Percentiles rank a stretch among this genome's conserved stretches.
Conservation (phyloP, 2,329 filamentous ascomycete species). For the Ophiostoma perfectum region DNA sequence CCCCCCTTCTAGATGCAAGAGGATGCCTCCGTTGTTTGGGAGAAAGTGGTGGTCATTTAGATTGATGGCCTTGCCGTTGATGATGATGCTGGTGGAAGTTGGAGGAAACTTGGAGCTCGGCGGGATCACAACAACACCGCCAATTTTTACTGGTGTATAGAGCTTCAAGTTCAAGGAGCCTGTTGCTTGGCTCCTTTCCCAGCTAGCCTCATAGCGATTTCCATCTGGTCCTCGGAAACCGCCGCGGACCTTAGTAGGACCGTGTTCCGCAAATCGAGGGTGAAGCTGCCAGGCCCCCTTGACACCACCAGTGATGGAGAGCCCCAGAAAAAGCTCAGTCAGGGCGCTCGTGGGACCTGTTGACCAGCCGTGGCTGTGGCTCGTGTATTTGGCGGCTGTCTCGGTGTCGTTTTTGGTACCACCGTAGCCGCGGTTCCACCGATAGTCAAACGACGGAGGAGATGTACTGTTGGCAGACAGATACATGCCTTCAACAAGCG, state of each 20-base stretch:
- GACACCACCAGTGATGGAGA: conserved; percentile 32
- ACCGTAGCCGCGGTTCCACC: conserved; percentile 46
- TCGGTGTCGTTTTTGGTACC: conserved; percentile 38
- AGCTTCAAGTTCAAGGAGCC: not conserved
- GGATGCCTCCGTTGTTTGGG: not conserved
- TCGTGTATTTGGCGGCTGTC: conserved; percentile 36
- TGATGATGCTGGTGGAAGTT: not conserved
- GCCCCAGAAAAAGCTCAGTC: conserved; percentile 41
- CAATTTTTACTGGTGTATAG: not conserved
- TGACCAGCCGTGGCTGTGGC: conserved; percentile 48
- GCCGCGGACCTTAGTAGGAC: not conserved
- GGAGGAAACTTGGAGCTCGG: not conserved
- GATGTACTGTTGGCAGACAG: conserved; percentile 30
- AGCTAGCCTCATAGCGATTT: not conserved
- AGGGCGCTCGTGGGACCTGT: conserved; percentile 44
- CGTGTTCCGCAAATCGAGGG: conserved; percentile 20
- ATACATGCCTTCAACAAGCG: conserved; percentile 53
- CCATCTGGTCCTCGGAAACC: not conserved
- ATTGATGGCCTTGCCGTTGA: not conserved
- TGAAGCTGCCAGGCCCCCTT: conserved; percentile 24
- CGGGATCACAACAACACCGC: not conserved
- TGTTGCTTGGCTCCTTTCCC: not conserved
- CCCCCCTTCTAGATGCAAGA: not conserved
- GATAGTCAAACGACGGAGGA: conserved; percentile 51
- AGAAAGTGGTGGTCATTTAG: not conserved